Evolutionary conservation across 2,329 filamentous ascomycete species (phyloP).

Genomic region (Coniochaeta hoffmannii): DNA sequence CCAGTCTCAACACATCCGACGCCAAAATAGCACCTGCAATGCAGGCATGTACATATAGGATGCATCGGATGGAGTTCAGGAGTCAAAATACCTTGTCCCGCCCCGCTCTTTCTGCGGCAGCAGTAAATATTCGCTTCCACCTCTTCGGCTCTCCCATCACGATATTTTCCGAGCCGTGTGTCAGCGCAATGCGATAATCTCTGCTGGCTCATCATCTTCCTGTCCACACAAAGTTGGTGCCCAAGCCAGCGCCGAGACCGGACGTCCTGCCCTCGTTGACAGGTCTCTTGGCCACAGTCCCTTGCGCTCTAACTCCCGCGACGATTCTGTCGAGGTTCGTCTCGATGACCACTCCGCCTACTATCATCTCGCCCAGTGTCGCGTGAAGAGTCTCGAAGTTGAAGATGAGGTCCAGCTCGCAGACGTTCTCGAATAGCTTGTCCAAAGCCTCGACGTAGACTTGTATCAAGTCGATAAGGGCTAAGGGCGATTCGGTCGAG

Average conservation of each 20-base stretch:
- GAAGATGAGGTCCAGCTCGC: conserved; percentile 96
- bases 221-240: conserved; percentile 51
- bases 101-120: neutral
- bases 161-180: neutral
- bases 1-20: neutral
- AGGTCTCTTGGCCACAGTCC: conserved; percentile 69
- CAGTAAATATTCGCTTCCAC: neutral
- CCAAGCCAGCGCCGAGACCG: conserved; percentile 40
- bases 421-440: conserved; percentile 94
- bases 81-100: conserved; percentile 17
- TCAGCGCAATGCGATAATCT: neutral
- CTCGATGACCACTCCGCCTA: conserved; percentile 90
- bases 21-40: neutral
- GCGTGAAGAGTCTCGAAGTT: conserved; percentile 97
- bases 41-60: conserved; percentile 1
- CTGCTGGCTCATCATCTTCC: conserved; percentile 17
- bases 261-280: conserved; percentile 58
- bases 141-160: conserved; percentile 12
- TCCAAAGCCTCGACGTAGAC: conserved; percentile 96
- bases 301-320: conserved; percentile 70
- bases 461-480: conserved; percentile 92
- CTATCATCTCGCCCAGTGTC: conserved; percentile 85
- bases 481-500: conserved; percentile 89
- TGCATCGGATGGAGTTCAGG: conserved; percentile 24
- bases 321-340: conserved; percentile 86